Evolutionary conservation across 257 asterid genomes (phyloP).

Genomic region (Solanum pimpinellifolium): DNA sequence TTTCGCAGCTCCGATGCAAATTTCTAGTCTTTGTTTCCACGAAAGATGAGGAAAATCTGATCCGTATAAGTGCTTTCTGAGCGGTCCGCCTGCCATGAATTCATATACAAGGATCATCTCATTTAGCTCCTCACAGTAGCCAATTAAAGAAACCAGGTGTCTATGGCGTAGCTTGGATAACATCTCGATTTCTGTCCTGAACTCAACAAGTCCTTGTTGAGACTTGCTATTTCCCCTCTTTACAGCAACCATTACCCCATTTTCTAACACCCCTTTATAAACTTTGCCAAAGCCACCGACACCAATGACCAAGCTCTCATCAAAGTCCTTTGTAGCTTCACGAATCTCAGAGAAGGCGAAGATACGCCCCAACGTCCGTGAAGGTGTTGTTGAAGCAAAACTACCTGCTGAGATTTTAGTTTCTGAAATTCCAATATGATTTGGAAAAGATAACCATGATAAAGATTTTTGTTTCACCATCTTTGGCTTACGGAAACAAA

Average conservation of each 20-base stretch:
- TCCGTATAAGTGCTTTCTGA: conserved; percentile 18
- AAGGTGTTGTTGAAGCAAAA: conserved; percentile 14
- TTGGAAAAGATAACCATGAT: conserved; percentile 12
- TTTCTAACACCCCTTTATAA: conserved; percentile 15
- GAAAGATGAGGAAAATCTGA: conserved; percentile 9
- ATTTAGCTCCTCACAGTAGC: conserved; percentile 19
- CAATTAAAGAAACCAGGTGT: conserved; percentile 19
- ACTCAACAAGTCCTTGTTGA: conserved; percentile 19
- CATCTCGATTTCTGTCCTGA: conserved; percentile 26
- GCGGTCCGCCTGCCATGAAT: conserved; percentile 24
- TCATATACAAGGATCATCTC: conserved; percentile 29
- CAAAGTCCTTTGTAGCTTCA: conserved; percentile 16
- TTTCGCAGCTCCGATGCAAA: conserved; percentile 27
- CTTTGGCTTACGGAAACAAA: neutral
- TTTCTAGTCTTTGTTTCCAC: conserved; percentile 20
- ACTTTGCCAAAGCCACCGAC: conserved; percentile 26
- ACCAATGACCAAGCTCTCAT: conserved; percentile 18
- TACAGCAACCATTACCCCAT: conserved; percentile 17
- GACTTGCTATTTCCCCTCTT: conserved; percentile 21
- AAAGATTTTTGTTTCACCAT: conserved; percentile 3
- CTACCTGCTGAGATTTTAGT: conserved; percentile 12
- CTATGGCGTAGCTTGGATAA: conserved; percentile 22
- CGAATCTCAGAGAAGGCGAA: conserved; percentile 16
- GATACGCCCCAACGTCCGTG: conserved; percentile 6
- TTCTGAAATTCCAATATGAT: conserved; percentile 8